A percentile compares a stretch with the other conserved stretches of the same genome.
Evolutionary conservation across 176 grass and related monocot genomes (phyloP).

Genomic region (Carex littledalei): DNA sequence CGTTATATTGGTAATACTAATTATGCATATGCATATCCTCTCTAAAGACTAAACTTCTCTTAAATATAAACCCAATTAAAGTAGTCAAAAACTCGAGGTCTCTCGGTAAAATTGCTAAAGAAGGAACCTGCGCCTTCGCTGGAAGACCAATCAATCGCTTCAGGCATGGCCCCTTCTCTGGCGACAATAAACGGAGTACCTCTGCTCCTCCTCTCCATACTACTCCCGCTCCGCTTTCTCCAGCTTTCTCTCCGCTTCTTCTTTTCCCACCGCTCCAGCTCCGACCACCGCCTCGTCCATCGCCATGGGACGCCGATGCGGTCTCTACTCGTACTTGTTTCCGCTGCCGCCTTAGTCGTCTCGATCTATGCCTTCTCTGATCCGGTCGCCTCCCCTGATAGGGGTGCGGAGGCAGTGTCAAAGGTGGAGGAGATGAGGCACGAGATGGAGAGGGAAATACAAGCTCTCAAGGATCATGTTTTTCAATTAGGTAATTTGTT

Average conservation of each 20-base stretch:
- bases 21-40: no score
- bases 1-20: no score
- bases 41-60: no score
- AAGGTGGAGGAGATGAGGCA: constrained; percentile 15
- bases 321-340: constrained; percentile 25
- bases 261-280: neutral
- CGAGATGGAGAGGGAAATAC: constrained; percentile 41
- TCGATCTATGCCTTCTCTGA: constrained; percentile 32
- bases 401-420: neutral
- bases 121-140: neutral
- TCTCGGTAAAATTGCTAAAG: neutral
- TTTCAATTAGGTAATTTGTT: constrained; percentile 45
- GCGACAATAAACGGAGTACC: constrained; percentile 21
- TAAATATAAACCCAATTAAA: no score
- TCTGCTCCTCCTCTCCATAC: constrained; percentile 23
- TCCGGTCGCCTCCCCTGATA: neutral
- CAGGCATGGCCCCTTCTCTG: constrained; percentile 33
- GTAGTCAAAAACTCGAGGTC: no score
- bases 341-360: constrained; percentile 33
- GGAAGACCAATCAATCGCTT: constrained; percentile 22
- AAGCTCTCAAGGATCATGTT: constrained; percentile 48
- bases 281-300: constrained; percentile 2
- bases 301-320: neutral
- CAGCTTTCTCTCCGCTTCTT: constrained; percentile 14
- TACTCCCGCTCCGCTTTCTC: constrained; percentile 45